Percentiles rank a stretch among this genome's conserved stretches.
phyloP scores from a whole-genome alignment of 2,329 filamentous ascomycete species.

The Phymatotrichopsis omnivora region DNA sequence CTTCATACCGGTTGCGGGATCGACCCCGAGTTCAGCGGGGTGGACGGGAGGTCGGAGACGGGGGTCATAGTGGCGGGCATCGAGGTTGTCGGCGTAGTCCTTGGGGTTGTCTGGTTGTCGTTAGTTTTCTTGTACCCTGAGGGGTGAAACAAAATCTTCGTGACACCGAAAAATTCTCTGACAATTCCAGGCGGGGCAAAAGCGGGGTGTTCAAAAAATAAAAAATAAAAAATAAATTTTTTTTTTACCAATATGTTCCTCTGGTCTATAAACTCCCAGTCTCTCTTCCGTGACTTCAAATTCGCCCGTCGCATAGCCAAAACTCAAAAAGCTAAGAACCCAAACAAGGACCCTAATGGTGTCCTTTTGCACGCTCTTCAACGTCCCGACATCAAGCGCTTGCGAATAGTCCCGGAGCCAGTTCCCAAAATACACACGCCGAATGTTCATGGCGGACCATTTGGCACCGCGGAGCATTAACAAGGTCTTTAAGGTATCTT shows the following conservation, averaged over 20 bases:
- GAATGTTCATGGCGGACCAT: slow-evolving; percentile 70
- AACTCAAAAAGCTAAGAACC: slow-evolving; percentile 70
- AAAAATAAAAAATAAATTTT: not conserved
- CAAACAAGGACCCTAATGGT: slow-evolving; percentile 70
- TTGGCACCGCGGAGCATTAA: slow-evolving; percentile 72
- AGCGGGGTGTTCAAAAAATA: not conserved
- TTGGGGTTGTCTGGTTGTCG: slow-evolving; percentile 55
- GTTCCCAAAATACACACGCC: slow-evolving; percentile 75
- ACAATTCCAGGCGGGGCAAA: too few relatives aligned
- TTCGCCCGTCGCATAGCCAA: slow-evolving; percentile 76
- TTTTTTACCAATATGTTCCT: slow-evolving; percentile 44
- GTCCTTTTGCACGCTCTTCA: slow-evolving; percentile 67
- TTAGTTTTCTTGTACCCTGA: too few relatives aligned
- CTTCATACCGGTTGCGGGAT: slow-evolving; percentile 83
- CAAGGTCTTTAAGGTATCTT: slow-evolving; percentile 65
- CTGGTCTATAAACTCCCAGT: slow-evolving; percentile 69
- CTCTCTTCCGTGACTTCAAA: slow-evolving; percentile 76
- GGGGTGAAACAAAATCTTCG: too few relatives aligned
- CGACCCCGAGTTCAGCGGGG: slow-evolving; percentile 60
- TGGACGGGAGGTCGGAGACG: slow-evolving; percentile 72
- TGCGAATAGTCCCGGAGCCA: slow-evolving; percentile 82
- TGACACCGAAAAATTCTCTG: too few relatives aligned
- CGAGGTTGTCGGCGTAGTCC: slow-evolving; percentile 74
- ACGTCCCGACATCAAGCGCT: slow-evolving; percentile 67
- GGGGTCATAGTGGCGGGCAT: slow-evolving; percentile 71